Percentiles rank a stretch among this genome's conserved stretches.
Conservation (phyloP, 1,284 basidiomycete species). For the Cryptococcus sp. region DNA sequence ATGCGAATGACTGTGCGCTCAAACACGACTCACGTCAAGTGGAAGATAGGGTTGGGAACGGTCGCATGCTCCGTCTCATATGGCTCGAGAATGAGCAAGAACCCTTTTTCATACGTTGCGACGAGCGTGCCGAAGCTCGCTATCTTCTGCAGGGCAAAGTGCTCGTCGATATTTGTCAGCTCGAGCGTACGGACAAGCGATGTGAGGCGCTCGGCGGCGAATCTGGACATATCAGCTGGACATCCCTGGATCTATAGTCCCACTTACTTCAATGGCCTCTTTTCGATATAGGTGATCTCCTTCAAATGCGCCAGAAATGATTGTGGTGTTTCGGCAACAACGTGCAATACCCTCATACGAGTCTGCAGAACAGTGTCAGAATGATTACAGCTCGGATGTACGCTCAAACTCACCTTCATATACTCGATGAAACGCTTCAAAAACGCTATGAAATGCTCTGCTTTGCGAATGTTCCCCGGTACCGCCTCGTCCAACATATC, state of each 20-base stretch:
- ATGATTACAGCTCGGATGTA: neutral
- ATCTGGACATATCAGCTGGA: conserved; percentile 59
- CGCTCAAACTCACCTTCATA: conserved; percentile 69
- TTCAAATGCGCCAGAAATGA: conserved; percentile 98
- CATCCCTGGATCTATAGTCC: neutral
- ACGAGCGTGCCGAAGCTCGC: conserved; percentile 96
- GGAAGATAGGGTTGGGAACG: conserved; percentile 98
- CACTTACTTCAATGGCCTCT: conserved; percentile 80
- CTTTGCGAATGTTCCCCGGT: conserved; percentile 97
- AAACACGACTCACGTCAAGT: conserved; percentile 72
- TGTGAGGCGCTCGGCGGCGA: conserved; percentile 93
- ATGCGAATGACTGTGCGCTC: neutral
- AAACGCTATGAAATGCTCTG: conserved; percentile 99
- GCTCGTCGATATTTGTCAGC: conserved; percentile 87
- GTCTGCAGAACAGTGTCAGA: conserved; percentile 61
- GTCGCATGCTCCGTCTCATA: conserved; percentile 99
- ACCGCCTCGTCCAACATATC: conserved; percentile 94
- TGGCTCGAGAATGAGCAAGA: conserved; percentile 94
- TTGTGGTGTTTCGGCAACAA: conserved; percentile 98
- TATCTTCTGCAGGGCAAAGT: conserved; percentile 88
- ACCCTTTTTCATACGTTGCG: conserved; percentile 98
- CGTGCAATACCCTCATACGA: conserved; percentile 96
- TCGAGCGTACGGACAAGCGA: conserved; percentile 93
- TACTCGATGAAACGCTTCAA: conserved; percentile 98
- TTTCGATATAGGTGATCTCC: conserved; percentile 98